phyloP scores from a whole-genome alignment of 116 monocot genomes.

The Thalassia testudinum region DNA sequence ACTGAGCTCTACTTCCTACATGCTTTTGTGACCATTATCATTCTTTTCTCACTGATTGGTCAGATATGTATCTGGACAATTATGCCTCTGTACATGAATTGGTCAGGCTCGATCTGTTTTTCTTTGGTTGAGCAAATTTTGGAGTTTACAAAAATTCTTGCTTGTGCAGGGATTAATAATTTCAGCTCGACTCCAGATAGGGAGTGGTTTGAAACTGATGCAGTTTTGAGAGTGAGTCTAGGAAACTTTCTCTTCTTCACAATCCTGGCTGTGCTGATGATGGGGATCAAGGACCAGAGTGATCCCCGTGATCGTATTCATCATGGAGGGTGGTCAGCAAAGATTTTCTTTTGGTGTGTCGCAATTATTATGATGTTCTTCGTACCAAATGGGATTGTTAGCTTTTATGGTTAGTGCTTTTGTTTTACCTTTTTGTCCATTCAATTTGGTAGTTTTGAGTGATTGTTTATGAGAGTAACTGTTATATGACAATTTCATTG shows the following conservation, averaged over 20 bases:
- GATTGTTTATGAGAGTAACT: too few species aligned
- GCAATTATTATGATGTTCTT: slow-evolving; percentile 93
- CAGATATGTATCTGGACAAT: too few species aligned
- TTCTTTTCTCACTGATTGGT: too few species aligned
- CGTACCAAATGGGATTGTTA: slow-evolving; percentile 77
- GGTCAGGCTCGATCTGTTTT: neutral
- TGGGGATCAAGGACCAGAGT: slow-evolving; percentile 90
- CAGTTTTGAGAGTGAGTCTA: slow-evolving; percentile 87
- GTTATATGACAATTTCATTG: too few species aligned
- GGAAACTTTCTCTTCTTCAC: slow-evolving; percentile 97
- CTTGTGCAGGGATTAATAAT: slow-evolving; percentile 78
- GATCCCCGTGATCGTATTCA: slow-evolving; percentile 84
- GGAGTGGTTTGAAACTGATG: slow-evolving; percentile 99
- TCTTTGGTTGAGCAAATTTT: neutral
- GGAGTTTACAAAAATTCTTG: neutral
- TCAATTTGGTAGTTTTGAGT: too few species aligned
- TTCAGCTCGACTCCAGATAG: slow-evolving; percentile 77
- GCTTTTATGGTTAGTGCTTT: slow-evolving; percentile 83
- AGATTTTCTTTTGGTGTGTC: slow-evolving; percentile 79
- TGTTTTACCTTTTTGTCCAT: neutral
- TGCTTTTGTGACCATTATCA: too few species aligned
- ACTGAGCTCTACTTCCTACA: too few species aligned
- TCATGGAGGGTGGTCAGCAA: slow-evolving; percentile 94
- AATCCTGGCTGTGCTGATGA: slow-evolving; percentile 64
- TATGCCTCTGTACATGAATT: too few species aligned